Evolutionary conservation across 768 basidiomycete genomes (phyloP), one percentile per base, ranked within the genome.

Genomic region (Amanita rimosa): DNA sequence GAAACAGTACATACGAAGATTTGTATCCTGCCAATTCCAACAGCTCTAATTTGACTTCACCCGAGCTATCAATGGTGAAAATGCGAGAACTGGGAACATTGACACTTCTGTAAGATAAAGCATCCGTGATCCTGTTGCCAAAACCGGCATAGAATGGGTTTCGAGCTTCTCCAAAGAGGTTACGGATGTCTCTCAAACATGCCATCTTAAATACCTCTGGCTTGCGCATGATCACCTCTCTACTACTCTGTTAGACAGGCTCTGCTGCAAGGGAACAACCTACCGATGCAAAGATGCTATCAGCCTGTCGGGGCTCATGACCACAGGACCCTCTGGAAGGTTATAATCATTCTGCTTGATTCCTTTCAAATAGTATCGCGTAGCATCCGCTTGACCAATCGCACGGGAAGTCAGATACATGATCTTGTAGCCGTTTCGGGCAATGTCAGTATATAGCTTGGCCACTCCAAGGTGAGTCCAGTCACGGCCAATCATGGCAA

Each of bases 201-300:
- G 95, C 93, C 96, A 99, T 99, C 69, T 99, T 99, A 77, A 99
- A 99, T n/a, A 98, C 78, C 60, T 99, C 96, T 0, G 96, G 96
- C 64, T 98, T 97, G 33, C 94, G 84, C 85, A 98, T 88, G 59
- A 99, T 95, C 13, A 99, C 95, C 67, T 99, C 96, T 3, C 93
- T 96, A 29, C 38, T 17, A n/a, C 14, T 9, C 31, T 26, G n/a
- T 31, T 38, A 39, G 38, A 21, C 14, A 17, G 13, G 39, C 17
- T 22, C 48, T 4, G 9, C 16, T 16, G 26, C 21, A 24, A 29
- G 2, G 16, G 29, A 40, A 16, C 5, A 6, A 41, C 79, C 54
- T 55, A 91, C 93, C 96, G 81, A 65, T 98, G 96, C 35, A 98
- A 66, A 13, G 90, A 92, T 8, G 90, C 85, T 76, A 98, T 92